Percentiles rank a stretch among this genome's conserved stretches.
phyloP scores from a whole-genome alignment of 306 rosid species.

The Vigna trinervia region DNA sequence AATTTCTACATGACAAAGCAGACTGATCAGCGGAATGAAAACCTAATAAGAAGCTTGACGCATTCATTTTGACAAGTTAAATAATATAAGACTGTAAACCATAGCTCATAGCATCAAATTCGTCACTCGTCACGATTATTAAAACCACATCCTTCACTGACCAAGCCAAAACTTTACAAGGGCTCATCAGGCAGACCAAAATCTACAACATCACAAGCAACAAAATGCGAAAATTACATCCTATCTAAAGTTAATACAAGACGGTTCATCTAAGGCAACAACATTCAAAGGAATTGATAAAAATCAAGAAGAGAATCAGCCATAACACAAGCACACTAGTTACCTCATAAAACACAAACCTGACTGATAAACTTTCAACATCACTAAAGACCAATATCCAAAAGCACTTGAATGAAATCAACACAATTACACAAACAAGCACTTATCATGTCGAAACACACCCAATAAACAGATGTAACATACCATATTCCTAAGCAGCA shows the following conservation, averaged over 20 bases:
- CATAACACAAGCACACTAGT: not conserved
- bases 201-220: conserved; percentile 19
- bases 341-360: conserved; percentile 8
- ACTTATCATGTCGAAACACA: conserved; percentile 12
- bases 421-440: not conserved
- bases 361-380: conserved; percentile 2
- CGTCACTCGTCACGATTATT: not conserved
- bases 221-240: not conserved
- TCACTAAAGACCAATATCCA: too few species aligned
- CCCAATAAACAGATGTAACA: conserved; percentile 54
- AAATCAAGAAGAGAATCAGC: not conserved
- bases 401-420: conserved; percentile 12
- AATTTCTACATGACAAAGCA: conserved; percentile 1
- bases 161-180: not conserved
- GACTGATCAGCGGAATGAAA: conserved; percentile 3
- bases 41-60: not conserved
- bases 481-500: conserved; percentile 96
- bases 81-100: not conserved
- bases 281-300: conserved; percentile 18
- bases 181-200: not conserved
- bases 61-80: conserved; percentile 12
- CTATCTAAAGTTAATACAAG: not conserved
- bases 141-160: conserved; percentile 7
- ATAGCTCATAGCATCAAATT: not conserved
- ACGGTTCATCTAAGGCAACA: not conserved